These are phyloP conservation scores for Trichocladium antarcticum DNA, from an alignment of 495 filamentous ascomycete genomes.

Conservation along the genomic window DNA sequence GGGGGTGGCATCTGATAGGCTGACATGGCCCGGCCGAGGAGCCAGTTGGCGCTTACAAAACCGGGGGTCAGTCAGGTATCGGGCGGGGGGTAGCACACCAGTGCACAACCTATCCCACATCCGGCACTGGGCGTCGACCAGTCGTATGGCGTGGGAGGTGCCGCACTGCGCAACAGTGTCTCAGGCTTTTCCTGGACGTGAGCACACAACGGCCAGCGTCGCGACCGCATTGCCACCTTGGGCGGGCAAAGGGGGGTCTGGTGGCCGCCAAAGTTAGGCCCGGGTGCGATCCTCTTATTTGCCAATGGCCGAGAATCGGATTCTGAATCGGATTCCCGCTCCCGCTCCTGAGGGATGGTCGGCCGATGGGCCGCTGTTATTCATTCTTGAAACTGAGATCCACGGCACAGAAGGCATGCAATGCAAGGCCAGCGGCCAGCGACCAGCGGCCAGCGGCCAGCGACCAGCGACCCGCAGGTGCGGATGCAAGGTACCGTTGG, in stretches of 20 bases:
- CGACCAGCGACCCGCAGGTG: too few species aligned
- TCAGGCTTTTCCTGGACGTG: conserved; percentile 34
- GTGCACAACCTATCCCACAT: conserved; percentile 5
- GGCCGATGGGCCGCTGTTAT: conserved; percentile 6
- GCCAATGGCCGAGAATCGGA: neutral
- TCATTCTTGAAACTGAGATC: conserved; percentile 12
- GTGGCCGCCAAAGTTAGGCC: conserved; percentile 35
- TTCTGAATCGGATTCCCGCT: neutral
- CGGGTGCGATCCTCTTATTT: conserved; percentile 8
- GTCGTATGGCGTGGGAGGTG: conserved; percentile 32
- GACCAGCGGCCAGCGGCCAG: too few species aligned
- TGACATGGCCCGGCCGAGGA: conserved; percentile 26
- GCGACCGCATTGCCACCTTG: conserved; percentile 38
- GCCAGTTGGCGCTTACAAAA: conserved; percentile 45
- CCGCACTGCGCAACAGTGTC: conserved; percentile 38
- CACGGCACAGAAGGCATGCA: conserved; percentile 8
- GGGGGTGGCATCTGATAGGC: conserved; percentile 36
- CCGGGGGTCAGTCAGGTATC: conserved; percentile 33
- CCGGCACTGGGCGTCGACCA: conserved; percentile 32
- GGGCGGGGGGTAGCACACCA: conserved; percentile 39
- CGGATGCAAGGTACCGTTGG: conserved; percentile 10
- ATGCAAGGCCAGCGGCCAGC: too few species aligned
- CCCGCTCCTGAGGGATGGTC: too few species aligned
- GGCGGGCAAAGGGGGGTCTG: conserved; percentile 31
- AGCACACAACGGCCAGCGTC: conserved; percentile 6